These are phyloP conservation scores for Mrakia hoshinonis DNA, from an alignment of 768 basidiomycete genomes.

Conservation along the genomic window DNA sequence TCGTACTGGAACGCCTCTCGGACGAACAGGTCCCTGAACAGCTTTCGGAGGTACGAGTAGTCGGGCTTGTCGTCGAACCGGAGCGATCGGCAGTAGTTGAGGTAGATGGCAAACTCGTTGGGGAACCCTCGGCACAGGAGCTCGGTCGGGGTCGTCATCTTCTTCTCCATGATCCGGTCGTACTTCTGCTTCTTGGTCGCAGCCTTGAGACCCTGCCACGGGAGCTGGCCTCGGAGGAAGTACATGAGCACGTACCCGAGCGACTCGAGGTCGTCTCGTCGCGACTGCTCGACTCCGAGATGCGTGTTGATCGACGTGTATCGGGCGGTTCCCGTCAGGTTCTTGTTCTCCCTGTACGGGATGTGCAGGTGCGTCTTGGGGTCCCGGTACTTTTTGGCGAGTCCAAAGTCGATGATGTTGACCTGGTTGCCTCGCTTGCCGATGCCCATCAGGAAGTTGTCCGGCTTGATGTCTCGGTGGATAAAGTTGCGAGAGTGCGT, in stretches of 20 bases:
- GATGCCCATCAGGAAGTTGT: constrained; percentile 98
- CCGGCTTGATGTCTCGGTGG: constrained; percentile 96
- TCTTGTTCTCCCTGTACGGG: constrained; percentile 99
- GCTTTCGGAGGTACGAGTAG: constrained; percentile 97
- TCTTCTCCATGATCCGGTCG: constrained; percentile 99
- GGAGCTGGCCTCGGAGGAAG: constrained; percentile 94
- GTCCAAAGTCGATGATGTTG: constrained; percentile 91
- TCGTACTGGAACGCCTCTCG: constrained; percentile 92
- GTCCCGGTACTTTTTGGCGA: constrained; percentile 99
- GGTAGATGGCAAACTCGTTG: constrained; percentile 97
- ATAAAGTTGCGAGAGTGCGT: constrained; percentile 91
- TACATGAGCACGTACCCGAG: constrained; percentile 99
- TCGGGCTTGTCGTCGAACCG: constrained; percentile 99
- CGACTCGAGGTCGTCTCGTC: constrained; percentile 95
- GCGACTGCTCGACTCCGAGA: constrained; percentile 90
- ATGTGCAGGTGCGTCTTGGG: constrained; percentile 99
- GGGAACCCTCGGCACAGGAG: constrained; percentile 98
- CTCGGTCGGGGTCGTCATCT: constrained; percentile 55
- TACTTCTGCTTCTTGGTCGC: constrained; percentile 99
- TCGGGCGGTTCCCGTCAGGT: constrained; percentile 93
- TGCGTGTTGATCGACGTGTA: constrained; percentile 99
- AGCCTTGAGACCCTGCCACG: constrained; percentile 99
- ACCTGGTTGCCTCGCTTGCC: constrained; percentile 99
- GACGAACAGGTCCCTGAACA: constrained; percentile 92
- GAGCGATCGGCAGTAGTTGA: constrained; percentile 97